phyloP scores from a whole-genome alignment of 352 stramenopile genomes.

The Stephanocyclus meneghinianus region DNA sequence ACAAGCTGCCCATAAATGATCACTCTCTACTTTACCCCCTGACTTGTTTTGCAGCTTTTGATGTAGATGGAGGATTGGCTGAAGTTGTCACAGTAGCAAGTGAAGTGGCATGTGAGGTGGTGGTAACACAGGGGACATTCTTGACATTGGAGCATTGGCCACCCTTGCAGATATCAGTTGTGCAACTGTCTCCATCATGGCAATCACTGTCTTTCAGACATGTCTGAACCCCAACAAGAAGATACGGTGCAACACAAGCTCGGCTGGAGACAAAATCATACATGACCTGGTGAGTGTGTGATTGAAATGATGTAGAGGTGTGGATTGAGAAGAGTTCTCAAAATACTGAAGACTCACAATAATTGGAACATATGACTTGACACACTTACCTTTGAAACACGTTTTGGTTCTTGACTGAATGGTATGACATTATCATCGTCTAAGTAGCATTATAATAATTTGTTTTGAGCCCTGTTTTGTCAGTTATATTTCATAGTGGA shows the following conservation, averaged over 20 bases:
- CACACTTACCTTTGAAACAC: constrained; percentile 9
- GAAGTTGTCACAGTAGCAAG: no score
- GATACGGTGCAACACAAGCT: constrained; percentile 10
- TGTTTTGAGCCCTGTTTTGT: no score
- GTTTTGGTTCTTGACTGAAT: constrained; percentile 14
- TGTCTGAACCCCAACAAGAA: not conserved
- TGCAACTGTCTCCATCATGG: constrained; percentile 22
- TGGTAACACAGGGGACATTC: no score
- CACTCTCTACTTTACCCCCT: no score
- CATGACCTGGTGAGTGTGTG: not conserved
- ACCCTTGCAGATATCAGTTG: not conserved
- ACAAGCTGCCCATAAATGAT: no score
- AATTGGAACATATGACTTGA: not conserved
- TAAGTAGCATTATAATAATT: not conserved
- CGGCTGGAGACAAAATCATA: constrained; percentile 8
- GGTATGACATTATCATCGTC: not conserved
- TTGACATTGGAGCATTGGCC: constrained; percentile 2
- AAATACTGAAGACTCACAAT: not conserved
- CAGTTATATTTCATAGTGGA: not conserved
- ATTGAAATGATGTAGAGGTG: not conserved
- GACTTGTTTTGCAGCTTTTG: no score
- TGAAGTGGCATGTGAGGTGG: no score
- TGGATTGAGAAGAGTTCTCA: no score
- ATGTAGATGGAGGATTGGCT: no score
- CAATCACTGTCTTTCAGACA: constrained; percentile 14